phyloP scores from a whole-genome alignment of 2,329 filamentous ascomycete species.

The Colletotrichum caudatum region DNA sequence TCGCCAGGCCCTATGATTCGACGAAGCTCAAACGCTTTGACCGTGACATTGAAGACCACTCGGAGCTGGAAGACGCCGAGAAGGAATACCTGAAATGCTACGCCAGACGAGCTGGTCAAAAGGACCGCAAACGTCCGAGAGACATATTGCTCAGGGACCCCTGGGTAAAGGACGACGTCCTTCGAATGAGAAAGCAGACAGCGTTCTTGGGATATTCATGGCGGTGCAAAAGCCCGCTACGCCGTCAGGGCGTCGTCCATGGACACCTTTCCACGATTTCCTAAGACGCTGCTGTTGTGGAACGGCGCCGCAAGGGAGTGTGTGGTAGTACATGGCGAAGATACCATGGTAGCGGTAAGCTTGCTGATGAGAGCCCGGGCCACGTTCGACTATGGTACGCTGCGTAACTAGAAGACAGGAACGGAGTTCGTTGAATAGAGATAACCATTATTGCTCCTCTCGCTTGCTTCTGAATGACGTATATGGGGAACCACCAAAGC shows the following conservation, averaged over 20 bases:
- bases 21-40: slow-evolving; percentile 63
- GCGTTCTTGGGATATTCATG: slow-evolving; percentile 95
- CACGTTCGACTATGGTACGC: neutral
- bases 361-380: neutral
- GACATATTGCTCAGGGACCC: slow-evolving; percentile 86
- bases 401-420: neutral
- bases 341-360: neutral
- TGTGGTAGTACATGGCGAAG: neutral
- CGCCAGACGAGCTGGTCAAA: slow-evolving; percentile 65
- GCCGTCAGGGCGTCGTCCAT: neutral
- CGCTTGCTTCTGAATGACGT: neutral
- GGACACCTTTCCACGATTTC: neutral
- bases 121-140: slow-evolving; percentile 82
- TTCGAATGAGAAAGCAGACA: slow-evolving; percentile 83
- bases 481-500: neutral
- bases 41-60: slow-evolving; percentile 58
- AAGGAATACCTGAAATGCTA: slow-evolving; percentile 63
- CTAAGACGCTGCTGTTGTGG: neutral
- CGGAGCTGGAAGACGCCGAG: slow-evolving; percentile 51
- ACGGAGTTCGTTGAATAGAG: slow-evolving; percentile 15
- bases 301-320: neutral
- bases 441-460: slow-evolving; percentile 35
- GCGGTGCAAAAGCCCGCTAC: slow-evolving; percentile 64
- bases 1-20: slow-evolving; percentile 62
- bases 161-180: slow-evolving; percentile 71